These are phyloP conservation scores for Phytophthora sp. DNA, from an alignment of 352 stramenopile genomes.

Conservation along the genomic window DNA sequence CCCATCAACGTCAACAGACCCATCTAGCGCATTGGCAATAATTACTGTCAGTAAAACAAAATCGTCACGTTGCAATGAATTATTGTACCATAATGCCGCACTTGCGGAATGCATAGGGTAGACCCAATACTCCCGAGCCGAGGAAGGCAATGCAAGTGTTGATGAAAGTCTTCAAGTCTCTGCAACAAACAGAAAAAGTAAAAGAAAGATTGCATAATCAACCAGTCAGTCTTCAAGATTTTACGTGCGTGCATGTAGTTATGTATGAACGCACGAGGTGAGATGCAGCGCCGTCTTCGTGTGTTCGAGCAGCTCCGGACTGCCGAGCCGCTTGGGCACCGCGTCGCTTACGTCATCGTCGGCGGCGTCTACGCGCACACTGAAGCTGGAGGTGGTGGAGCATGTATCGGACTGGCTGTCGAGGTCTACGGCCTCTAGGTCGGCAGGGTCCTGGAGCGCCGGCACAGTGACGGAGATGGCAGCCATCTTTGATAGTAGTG, in stretches of 20 bases:
- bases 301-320: conserved; percentile 28
- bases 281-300: conserved; percentile 41
- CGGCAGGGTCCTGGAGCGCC: conserved; percentile 31
- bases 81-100: conserved; percentile 75
- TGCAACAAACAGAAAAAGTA: no score
- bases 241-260: neutral
- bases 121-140: conserved; percentile 88
- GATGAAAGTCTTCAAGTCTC: conserved; percentile 68
- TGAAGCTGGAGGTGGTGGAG: conserved; percentile 41
- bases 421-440: conserved; percentile 38
- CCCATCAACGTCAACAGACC: conserved; percentile 59
- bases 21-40: conserved; percentile 37
- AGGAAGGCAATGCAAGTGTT: conserved; percentile 93
- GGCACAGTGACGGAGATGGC: conserved; percentile 2
- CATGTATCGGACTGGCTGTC: conserved; percentile 33
- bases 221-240: neutral
- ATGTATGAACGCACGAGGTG: conserved; percentile 44
- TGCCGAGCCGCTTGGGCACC: conserved; percentile 27
- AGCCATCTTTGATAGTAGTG: conserved; percentile 28
- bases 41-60: conserved; percentile 7
- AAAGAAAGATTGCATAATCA: conserved; percentile 9
- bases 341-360: conserved; percentile 1
- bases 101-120: conserved; percentile 91
- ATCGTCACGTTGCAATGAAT: conserved; percentile 4
- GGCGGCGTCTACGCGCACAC: conserved; percentile 5